Conservation (phyloP, 1,284 basidiomycete species). For the Leccinum angustisporum region DNA sequence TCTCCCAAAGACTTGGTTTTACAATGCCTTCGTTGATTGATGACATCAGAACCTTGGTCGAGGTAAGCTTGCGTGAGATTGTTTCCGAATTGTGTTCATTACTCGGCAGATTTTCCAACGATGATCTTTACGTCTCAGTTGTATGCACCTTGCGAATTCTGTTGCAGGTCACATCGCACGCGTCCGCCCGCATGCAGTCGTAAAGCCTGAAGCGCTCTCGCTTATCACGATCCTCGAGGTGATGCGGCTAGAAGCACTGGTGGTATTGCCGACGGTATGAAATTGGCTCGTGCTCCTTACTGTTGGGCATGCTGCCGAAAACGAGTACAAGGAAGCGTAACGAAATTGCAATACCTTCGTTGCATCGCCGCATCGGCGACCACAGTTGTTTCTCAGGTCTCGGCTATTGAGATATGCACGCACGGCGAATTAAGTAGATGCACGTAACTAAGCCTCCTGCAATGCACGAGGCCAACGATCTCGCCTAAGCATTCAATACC, state of each 20-base stretch:
- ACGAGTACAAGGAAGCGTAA: slow-evolving; percentile 81
- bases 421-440: slow-evolving; percentile 45
- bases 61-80: no score
- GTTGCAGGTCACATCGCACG: no score
- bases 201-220: slow-evolving; percentile 80
- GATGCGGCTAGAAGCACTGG: slow-evolving; percentile 83
- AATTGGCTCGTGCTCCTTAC: slow-evolving; percentile 82
- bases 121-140: no score
- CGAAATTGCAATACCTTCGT: slow-evolving; percentile 52
- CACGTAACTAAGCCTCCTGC: no score
- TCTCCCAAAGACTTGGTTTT: no score
- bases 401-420: slow-evolving; percentile 57
- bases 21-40: no score
- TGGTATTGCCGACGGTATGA: slow-evolving; percentile 85
- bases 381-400: slow-evolving; percentile 54
- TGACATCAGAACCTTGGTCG: no score
- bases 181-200: slow-evolving; percentile 9
- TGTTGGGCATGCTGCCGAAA: slow-evolving; percentile 85
- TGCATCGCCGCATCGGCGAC: slow-evolving; percentile 39
- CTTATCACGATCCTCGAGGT: slow-evolving; percentile 90
- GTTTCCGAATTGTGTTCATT: no score
- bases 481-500: no score
- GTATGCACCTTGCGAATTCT: no score
- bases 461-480: no score
- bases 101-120: no score